Base-by-base conservation (phyloP, 768 basidiomycete species). In the Lactarius evosmus region DNA sequence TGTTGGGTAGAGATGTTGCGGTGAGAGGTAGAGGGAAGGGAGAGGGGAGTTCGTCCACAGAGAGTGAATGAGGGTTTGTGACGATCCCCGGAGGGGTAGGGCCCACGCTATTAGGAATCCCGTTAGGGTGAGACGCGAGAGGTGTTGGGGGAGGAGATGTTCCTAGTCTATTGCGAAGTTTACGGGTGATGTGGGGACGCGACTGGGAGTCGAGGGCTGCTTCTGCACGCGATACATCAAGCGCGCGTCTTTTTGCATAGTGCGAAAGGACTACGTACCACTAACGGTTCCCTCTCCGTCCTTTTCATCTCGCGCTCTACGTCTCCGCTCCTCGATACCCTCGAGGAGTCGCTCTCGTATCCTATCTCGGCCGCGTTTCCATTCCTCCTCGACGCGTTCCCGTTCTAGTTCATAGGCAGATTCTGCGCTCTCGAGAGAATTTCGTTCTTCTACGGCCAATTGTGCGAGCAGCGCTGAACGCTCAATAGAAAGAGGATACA, bases 11-110 rank as follows among this genome's bases (percentile, higher is more conserved):
- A n/a, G 78, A 77, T 17, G 80, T 81, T 4, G 83, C 78, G 7
- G 85, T 88, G 12, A 93, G 82, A 1, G 88, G 82, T 11, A 91
- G 78, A 0, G 91, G 89, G 78, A 91, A 93, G 12, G 89, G 89
- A 0, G 92, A 93, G 3, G 91, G 89, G 40, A 94, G 82, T 70
- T 93, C 92, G 67, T 94, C 92, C 44, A 93, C 87, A 3, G 89
- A 82, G 52, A 93, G 85, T 6, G 92, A 93, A 71, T 91, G 89
- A 2, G 91, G 91, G 72, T 92, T 93, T 40, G 87, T 85, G 69
- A 89, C 83, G 22, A 88, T 84, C 0, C 88, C 79, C 51, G 76
- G 77, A 61, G 75, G 74, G 53, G 77, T 77, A 25, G 75, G 63
- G 50, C 70, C 68, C 12, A 60, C 65, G 29, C 79, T 80, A 65